These are phyloP conservation scores for Beta lomatogona DNA, from an alignment of 179 eudicot genomes.

Conservation along the genomic window DNA sequence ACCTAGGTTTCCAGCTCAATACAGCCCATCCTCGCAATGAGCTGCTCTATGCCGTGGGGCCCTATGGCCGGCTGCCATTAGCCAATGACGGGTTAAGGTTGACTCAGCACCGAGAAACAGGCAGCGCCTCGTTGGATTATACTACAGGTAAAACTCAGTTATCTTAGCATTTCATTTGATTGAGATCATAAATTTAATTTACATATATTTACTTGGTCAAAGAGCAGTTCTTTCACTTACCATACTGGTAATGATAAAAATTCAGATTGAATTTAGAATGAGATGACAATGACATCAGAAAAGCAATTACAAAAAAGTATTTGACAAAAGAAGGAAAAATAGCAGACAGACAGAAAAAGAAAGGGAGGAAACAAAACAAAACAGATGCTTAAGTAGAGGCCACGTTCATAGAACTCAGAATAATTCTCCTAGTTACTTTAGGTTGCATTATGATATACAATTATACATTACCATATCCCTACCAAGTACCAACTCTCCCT, in stretches of 20 bases:
- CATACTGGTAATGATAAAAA: neutral
- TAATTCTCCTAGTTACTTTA: constrained; percentile 3
- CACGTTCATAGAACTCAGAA: neutral
- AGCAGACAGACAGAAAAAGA: neutral
- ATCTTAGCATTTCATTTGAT: neutral
- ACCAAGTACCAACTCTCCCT: neutral
- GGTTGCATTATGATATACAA: constrained; percentile 8
- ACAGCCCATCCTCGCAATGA: constrained; percentile 38
- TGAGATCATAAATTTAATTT: neutral
- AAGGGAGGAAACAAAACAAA: neutral
- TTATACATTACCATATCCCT: neutral
- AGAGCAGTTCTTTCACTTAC: neutral
- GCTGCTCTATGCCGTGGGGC: constrained; percentile 66
- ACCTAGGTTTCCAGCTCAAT: constrained; percentile 67
- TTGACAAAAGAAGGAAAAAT: neutral
- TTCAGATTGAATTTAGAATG: neutral
- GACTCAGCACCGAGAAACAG: constrained; percentile 37
- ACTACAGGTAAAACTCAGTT: constrained; percentile 50
- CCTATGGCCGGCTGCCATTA: constrained; percentile 26
- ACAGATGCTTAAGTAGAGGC: constrained; percentile 1
- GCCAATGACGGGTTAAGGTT: constrained; percentile 25
- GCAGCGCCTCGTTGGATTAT: constrained; percentile 53
- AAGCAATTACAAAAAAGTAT: neutral
- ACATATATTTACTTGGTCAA: constrained; percentile 14
- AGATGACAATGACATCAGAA: neutral